Conservation (phyloP, 495 filamentous ascomycete genomes). For the Opeltia flavorubescens region DNA sequence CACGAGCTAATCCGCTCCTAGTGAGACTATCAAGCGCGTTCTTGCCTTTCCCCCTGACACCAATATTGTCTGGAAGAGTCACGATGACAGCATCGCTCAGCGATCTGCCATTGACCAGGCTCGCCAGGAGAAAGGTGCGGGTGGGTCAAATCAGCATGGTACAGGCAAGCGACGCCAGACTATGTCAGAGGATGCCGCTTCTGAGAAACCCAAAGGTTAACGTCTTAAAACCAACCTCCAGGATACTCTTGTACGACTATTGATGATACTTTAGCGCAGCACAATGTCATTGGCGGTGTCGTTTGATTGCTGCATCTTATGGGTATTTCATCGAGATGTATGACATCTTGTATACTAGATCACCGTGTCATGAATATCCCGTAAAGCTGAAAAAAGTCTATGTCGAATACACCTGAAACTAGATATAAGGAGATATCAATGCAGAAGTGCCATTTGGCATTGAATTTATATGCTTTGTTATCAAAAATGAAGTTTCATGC, state of each 20-base stretch:
- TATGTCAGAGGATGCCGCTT: conserved; percentile 29
- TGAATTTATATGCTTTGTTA: no score
- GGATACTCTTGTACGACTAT: conserved; percentile 12
- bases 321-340: background rate
- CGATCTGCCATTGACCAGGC: conserved; percentile 69
- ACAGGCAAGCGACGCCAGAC: conserved; percentile 32
- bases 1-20: conserved; percentile 19
- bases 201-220: conserved; percentile 30
- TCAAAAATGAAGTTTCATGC: no score
- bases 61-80: conserved; percentile 85
- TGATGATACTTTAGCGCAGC: conserved; percentile 11
- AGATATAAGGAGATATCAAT: no score
- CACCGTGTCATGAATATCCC: no score
- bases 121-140: conserved; percentile 56
- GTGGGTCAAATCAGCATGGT: conserved; percentile 29
- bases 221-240: conserved; percentile 1
- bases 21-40: conserved; percentile 84
- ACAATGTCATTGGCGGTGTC: conserved; percentile 11
- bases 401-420: no score
- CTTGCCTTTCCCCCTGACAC: conserved; percentile 77
- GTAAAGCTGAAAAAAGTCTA: no score
- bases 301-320: conserved; percentile 4
- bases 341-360: background rate
- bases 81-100: conserved; percentile 70
- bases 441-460: no score